Evolutionary conservation across 1,139 yeast species (phyloP).

Genomic region (Pichia sp.): DNA sequence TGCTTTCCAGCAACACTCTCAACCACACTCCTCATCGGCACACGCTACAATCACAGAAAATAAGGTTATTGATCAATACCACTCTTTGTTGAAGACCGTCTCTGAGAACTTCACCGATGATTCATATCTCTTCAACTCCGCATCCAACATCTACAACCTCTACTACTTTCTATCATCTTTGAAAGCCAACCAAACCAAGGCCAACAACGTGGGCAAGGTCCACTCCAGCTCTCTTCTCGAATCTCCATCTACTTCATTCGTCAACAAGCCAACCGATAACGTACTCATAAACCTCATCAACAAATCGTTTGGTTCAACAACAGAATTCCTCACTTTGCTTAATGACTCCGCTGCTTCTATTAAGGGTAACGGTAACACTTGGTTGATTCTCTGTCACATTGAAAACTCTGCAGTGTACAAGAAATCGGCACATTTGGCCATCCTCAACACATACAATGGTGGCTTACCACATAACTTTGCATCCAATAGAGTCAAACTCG

Average conservation of each 20-base stretch:
- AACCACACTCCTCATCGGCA: too few species aligned
- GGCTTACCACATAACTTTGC: conserved; percentile 56
- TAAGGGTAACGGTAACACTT: conserved; percentile 69
- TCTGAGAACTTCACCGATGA: conserved; percentile 28
- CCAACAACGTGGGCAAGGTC: conserved; percentile 16
- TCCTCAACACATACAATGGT: conserved; percentile 72
- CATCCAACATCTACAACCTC: conserved; percentile 53
- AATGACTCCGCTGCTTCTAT: conserved; percentile 55
- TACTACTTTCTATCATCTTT: conserved; percentile 54
- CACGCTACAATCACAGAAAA: too few species aligned
- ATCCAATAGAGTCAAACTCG: conserved; percentile 40
- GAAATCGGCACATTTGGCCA: conserved; percentile 36
- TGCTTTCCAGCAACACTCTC: too few species aligned
- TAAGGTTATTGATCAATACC: conserved; percentile 32
- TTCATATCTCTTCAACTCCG: conserved; percentile 45
- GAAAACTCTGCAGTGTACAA: conserved; percentile 15
- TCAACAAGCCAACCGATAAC: conserved; percentile 29
- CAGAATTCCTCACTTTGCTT: conserved; percentile 58
- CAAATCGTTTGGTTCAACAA: conserved; percentile 58
- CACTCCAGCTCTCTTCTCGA: conserved; percentile 31
- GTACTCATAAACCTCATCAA: conserved; percentile 28
- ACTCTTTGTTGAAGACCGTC: conserved; percentile 32
- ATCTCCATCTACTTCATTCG: conserved; percentile 9
- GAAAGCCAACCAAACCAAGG: conserved; percentile 21
- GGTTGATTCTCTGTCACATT: conserved; percentile 33